Base-by-base conservation (phyloP, 1,284 basidiomycete genomes). In the Sutorius eximius region DNA sequence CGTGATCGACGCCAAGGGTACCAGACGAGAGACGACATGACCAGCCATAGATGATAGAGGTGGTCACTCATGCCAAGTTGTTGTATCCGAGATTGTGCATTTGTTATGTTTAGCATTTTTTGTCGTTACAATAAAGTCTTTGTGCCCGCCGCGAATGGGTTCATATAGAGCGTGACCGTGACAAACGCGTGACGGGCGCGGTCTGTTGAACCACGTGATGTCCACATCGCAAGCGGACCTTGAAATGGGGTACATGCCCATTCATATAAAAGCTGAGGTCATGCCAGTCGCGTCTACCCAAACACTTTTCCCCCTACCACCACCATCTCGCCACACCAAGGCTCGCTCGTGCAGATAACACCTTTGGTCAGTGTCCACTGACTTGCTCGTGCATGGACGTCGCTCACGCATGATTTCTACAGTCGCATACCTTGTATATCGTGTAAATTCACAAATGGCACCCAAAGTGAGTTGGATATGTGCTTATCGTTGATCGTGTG, bases 131-230 rank as follows among this genome's bases (percentile, higher is more conserved):
- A 20, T 33, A 4, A 16, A 11, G 41, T 24, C 3, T 3, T 27
- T 0, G 40, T 13, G 13, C 5, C 11, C 22, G 15, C 5, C 5
- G 38, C 15, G 22, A 41, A 15, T n/a, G 7, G 8, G n/a, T 1
- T 38, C 27, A 18, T 56, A 64, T 62, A 62, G 42, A 49, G 52
- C 33, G 62, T 66, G 60, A 65, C 60, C 15, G 65, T 67, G 56
- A 68, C 63, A 0, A 27, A 59, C 70, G 69, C 70, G 67, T 69
- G 70, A 69, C 70, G 5, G 37, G 44, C 67, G 67, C 67, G 67
- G 61, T 69, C 67, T 71, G 67, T 69, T 69, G 60, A 72, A 57
- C 68, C 67, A 69, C 59, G 67, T 69, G 67, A 69, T 37, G 57
- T 37, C 52, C 55, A 58, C 42, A 32, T 54, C 52, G 27, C 59